Evolutionary conservation across 495 filamentous ascomycete genomes (phyloP).

Genomic region (Xylaria venustula): DNA sequence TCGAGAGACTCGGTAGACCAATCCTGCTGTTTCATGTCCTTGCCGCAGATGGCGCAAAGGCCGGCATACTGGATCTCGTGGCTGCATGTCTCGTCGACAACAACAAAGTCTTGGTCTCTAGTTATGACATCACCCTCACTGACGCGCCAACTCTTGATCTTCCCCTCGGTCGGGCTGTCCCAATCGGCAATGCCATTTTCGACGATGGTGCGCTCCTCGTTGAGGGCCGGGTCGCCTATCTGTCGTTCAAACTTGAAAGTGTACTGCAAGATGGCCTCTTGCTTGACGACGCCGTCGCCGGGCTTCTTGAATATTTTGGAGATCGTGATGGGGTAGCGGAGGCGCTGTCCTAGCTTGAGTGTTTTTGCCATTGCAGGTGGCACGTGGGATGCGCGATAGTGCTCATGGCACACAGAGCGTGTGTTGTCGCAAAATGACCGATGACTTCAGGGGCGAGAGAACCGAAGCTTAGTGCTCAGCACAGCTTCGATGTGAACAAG

Average conservation of each 20-base stretch:
- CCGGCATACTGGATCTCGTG: constrained; percentile 90
- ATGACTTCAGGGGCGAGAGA: not conserved
- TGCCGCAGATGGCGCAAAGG: constrained; percentile 87
- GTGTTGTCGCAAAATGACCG: constrained; percentile 9
- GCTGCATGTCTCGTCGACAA: constrained; percentile 86
- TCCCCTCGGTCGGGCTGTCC: constrained; percentile 79
- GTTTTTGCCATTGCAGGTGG: constrained; percentile 35
- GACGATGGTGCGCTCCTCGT: constrained; percentile 55
- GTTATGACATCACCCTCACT: constrained; percentile 67
- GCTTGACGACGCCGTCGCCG: constrained; percentile 70
- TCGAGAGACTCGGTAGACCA: constrained; percentile 53
- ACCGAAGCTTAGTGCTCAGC: not conserved
- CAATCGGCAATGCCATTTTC: constrained; percentile 73
- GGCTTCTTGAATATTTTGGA: constrained; percentile 75
- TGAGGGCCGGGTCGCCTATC: constrained; percentile 67
- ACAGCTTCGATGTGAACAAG: not conserved
- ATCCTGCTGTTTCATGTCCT: constrained; percentile 83
- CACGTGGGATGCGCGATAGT: constrained; percentile 16
- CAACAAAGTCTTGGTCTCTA: constrained; percentile 58
- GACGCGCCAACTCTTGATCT: constrained; percentile 71
- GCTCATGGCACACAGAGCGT: constrained; percentile 17
- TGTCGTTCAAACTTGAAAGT: constrained; percentile 70
- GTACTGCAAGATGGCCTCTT: constrained; percentile 79
- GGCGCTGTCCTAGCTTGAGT: constrained; percentile 50
- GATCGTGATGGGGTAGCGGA: constrained; percentile 95